phyloP scores from a whole-genome alignment of 2,329 filamentous ascomycete species.

The Fusarium pseudocircinatum region DNA sequence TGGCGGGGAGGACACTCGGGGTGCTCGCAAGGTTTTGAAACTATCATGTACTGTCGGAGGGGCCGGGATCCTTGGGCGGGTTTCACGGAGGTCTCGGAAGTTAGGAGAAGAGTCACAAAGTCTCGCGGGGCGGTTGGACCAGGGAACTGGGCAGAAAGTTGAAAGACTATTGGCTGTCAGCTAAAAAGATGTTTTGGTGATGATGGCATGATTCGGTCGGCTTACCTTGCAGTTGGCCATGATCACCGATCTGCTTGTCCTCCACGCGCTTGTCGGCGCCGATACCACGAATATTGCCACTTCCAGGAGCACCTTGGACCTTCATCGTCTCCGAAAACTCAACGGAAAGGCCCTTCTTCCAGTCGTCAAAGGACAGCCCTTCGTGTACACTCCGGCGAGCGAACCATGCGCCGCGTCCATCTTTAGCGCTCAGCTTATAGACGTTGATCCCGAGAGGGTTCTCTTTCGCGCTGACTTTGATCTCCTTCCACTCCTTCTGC shows the following conservation, averaged over 20 bases:
- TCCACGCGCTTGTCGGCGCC: slow-evolving; percentile 82
- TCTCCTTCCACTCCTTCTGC: slow-evolving; percentile 87
- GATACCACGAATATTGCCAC: slow-evolving; percentile 83
- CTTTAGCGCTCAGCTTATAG: slow-evolving; percentile 81
- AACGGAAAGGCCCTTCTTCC: slow-evolving; percentile 77
- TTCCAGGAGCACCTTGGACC: slow-evolving; percentile 73
- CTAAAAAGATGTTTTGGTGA: slow-evolving; percentile 13
- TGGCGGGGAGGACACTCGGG: slow-evolving; percentile 74
- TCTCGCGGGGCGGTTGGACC: slow-evolving; percentile 88
- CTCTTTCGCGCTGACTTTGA: slow-evolving; percentile 76
- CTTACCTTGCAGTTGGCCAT: slow-evolving; percentile 71
- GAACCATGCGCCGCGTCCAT: slow-evolving; percentile 91
- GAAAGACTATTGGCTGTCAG: slow-evolving; percentile 69
- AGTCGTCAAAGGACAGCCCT: slow-evolving; percentile 78
- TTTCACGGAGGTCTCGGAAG: slow-evolving; percentile 64
- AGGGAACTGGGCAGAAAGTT: slow-evolving; percentile 89
- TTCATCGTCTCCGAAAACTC: slow-evolving; percentile 85
- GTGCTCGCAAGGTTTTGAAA: slow-evolving; percentile 86
- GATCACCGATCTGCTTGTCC: slow-evolving; percentile 63
- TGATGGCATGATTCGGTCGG: background rate
- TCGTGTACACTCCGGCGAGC: slow-evolving; percentile 84
- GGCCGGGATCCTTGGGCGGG: slow-evolving; percentile 48
- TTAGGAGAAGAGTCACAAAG: slow-evolving; percentile 83
- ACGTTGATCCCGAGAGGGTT: slow-evolving; percentile 81
- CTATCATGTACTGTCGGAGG: slow-evolving; percentile 80